Conservation (phyloP, 192 early-diverging fungal genomes). For the Linnemannia hyalina region DNA sequence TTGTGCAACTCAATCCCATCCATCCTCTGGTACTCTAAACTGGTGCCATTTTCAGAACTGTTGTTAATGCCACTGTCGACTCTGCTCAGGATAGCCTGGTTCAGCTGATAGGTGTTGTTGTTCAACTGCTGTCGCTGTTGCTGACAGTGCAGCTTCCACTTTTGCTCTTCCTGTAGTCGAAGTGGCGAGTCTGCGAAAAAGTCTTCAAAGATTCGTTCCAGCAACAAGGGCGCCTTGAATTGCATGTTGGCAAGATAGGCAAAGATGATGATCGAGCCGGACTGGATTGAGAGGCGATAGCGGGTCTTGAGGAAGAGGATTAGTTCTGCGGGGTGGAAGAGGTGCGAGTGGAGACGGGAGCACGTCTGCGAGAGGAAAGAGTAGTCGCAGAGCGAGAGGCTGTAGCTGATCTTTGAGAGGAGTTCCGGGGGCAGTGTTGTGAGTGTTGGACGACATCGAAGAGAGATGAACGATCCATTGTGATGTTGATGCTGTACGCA, state of each 20-base stretch:
- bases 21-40: conserved; percentile 14
- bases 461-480: conserved; percentile 11
- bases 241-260: conserved; percentile 59
- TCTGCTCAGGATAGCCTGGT: conserved; percentile 5
- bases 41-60: neutral
- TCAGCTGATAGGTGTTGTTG: conserved; percentile 13
- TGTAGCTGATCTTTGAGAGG: conserved; percentile 39
- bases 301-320: conserved; percentile 54
- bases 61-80: neutral
- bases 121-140: conserved; percentile 12
- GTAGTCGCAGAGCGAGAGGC: conserved; percentile 50
- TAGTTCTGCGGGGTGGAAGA: conserved; percentile 54
- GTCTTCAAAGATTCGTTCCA: conserved; percentile 61
- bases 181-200: conserved; percentile 54
- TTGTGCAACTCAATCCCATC: conserved; percentile 24
- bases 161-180: conserved; percentile 23
- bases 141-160: conserved; percentile 5
- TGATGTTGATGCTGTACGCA: neutral
- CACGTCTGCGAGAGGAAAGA: conserved; percentile 53
- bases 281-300: conserved; percentile 54
- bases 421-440: conserved; percentile 50
- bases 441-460: conserved; percentile 32
- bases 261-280: conserved; percentile 59
- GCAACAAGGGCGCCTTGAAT: conserved; percentile 46
- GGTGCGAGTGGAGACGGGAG: conserved; percentile 27